Conservation (phyloP, 805 yeast species). For the Scheffersomyces stipitis region DNA sequence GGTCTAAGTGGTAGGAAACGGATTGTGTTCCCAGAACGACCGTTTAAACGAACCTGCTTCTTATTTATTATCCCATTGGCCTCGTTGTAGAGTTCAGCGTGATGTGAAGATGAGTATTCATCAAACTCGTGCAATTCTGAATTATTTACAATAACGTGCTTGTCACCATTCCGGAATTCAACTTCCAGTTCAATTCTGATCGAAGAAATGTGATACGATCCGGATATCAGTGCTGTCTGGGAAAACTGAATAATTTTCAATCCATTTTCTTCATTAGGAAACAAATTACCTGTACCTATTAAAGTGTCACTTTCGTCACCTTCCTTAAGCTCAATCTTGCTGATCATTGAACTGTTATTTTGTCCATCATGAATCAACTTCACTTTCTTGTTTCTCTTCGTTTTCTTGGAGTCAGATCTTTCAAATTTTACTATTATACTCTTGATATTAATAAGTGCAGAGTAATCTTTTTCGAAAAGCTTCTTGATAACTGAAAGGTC, state of each 20-base stretch:
- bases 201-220: background rate
- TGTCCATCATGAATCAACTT: background rate
- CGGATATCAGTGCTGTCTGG: background rate
- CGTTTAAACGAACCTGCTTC: background rate
- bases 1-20: slow-evolving; percentile 18
- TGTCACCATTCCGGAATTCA: background rate
- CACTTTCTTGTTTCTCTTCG: background rate
- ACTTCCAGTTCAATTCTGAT: background rate
- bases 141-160: background rate
- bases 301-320: background rate
- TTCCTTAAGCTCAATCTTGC: background rate
- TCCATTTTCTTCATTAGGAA: background rate
- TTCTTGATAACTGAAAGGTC: background rate
- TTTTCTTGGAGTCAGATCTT: too few species aligned
- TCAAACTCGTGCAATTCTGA: too few species aligned
- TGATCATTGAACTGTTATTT: background rate
- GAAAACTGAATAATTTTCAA: background rate
- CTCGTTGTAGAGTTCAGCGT: background rate
- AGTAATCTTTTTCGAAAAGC: background rate
- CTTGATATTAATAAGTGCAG: too few species aligned
- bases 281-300: background rate
- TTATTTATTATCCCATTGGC: background rate
- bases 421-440: too few species aligned
- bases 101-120: background rate
- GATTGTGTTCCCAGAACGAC: background rate